These are phyloP conservation scores for Boletus insuetus DNA, from an alignment of 768 basidiomycete genomes.

Conservation along the genomic window DNA sequence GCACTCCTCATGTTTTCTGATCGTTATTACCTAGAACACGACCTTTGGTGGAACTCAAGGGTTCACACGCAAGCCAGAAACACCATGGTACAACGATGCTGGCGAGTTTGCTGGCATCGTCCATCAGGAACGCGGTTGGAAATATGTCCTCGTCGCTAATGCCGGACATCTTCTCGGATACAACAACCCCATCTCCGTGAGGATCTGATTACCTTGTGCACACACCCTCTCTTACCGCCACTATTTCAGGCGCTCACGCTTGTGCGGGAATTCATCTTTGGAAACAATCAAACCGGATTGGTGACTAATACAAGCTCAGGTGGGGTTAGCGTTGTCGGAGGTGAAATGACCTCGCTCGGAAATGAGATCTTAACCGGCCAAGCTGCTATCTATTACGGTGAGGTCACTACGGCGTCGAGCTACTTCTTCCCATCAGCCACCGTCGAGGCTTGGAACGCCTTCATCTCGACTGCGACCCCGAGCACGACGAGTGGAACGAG, in stretches of 20 bases:
- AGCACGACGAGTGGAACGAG: neutral
- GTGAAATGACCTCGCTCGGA: slow-evolving; percentile 46
- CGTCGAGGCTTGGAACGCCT: slow-evolving; percentile 53
- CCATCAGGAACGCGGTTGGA: slow-evolving; percentile 68
- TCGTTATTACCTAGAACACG: slow-evolving; percentile 50
- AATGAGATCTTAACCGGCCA: slow-evolving; percentile 50
- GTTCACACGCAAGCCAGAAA: slow-evolving; percentile 64
- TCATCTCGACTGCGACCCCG: slow-evolving; percentile 40
- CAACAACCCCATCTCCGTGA: slow-evolving; percentile 43
- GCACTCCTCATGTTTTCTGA: neutral
- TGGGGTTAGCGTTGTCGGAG: slow-evolving; percentile 39
- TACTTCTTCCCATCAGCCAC: slow-evolving; percentile 56
- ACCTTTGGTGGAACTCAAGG: slow-evolving; percentile 78
- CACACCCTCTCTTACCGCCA: neutral
- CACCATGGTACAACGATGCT: slow-evolving; percentile 59
- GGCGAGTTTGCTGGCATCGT: slow-evolving; percentile 62
- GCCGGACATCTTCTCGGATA: slow-evolving; percentile 39
- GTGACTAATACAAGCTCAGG: slow-evolving; percentile 37
- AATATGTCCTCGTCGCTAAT: slow-evolving; percentile 37
- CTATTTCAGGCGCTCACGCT: slow-evolving; percentile 53
- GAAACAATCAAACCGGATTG: slow-evolving; percentile 56
- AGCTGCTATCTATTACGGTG: slow-evolving; percentile 52
- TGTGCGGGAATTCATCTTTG: slow-evolving; percentile 65
- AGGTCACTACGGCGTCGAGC: slow-evolving; percentile 44
- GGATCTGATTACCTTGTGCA: slow-evolving; percentile 12